Conservation (phyloP, 2,329 filamentous ascomycete species). For the Xylariaceae sp. region DNA sequence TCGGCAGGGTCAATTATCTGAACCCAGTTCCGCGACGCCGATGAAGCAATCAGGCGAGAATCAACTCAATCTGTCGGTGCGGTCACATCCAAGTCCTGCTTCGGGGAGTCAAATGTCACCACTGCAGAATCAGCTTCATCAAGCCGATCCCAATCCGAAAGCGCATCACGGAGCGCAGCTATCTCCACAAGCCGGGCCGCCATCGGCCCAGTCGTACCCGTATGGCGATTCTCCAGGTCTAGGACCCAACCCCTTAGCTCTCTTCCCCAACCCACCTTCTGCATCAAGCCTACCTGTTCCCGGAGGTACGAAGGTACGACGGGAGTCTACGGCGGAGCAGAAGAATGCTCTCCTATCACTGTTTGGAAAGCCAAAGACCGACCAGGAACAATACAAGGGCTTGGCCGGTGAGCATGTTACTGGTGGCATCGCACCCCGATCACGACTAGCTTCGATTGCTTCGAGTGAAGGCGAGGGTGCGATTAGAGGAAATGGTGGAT, state of each 20-base stretch:
- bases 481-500: slow-evolving; percentile 1
- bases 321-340: slow-evolving; percentile 37
- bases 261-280: slow-evolving; percentile 23
- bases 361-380: slow-evolving; percentile 47
- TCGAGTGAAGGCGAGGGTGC: slow-evolving; percentile 34
- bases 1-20: slow-evolving; percentile 12
- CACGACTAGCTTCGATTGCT: slow-evolving; percentile 40
- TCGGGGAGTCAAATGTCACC: slow-evolving; percentile 17
- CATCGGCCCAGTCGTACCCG: slow-evolving; percentile 17
- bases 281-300: slow-evolving; percentile 25
- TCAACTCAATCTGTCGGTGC: slow-evolving; percentile 9
- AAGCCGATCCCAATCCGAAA: slow-evolving; percentile 8
- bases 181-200: slow-evolving; percentile 11
- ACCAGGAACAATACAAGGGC: slow-evolving; percentile 22
- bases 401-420: slow-evolving; percentile 17
- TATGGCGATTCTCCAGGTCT: slow-evolving; percentile 16
- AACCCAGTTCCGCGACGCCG: slow-evolving; percentile 13
- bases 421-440: slow-evolving; percentile 22
- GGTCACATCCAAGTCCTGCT: slow-evolving; percentile 16
- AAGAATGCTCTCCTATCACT: slow-evolving; percentile 53
- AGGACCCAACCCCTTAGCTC: slow-evolving; percentile 18
- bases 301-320: slow-evolving; percentile 26
- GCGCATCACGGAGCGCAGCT: slow-evolving; percentile 14
- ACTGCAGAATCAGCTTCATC: slow-evolving; percentile 9
- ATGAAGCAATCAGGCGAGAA: slow-evolving; percentile 11